These are phyloP conservation scores for Sergeia podlipaevii DNA, from an alignment of 208 protist species.

Conservation along the genomic window DNA sequence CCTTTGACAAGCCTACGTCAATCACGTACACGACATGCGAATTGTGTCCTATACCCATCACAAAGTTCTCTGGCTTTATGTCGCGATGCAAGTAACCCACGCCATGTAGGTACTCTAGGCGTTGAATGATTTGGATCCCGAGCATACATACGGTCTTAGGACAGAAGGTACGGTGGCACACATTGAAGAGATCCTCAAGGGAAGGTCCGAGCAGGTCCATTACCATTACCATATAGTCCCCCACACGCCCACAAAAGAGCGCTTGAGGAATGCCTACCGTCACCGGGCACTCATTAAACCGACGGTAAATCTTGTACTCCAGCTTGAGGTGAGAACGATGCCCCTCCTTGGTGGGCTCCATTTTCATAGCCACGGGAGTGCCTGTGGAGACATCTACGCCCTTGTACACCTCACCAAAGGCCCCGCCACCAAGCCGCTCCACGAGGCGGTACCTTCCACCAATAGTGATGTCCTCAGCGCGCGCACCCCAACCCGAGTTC, in stretches of 20 bases:
- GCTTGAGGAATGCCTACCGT: constrained; percentile 94
- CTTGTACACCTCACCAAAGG: constrained; percentile 98
- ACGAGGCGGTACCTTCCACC: constrained; percentile 91
- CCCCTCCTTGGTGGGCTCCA: constrained; percentile 61
- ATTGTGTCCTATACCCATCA: constrained; percentile 62
- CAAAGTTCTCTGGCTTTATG: constrained; percentile 91
- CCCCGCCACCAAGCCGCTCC: constrained; percentile 95
- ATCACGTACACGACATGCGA: constrained; percentile 79
- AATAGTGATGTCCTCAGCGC: constrained; percentile 58
- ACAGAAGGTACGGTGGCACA: constrained; percentile 85
- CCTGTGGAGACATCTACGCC: constrained; percentile 60
- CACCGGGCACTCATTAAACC: constrained; percentile 51
- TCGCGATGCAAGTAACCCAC: constrained; percentile 84
- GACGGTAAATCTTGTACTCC: constrained; percentile 75
- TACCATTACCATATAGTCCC: constrained; percentile 98
- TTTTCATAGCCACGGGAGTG: constrained; percentile 75
- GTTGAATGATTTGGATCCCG: constrained; percentile 91
- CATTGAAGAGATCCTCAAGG: constrained; percentile 98
- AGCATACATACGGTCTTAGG: constrained; percentile 96
- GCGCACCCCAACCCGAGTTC: neutral
- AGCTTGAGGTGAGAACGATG: constrained; percentile 64
- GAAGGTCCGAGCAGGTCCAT: constrained; percentile 98
- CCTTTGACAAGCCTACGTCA: constrained; percentile 78
- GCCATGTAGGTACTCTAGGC: constrained; percentile 94
- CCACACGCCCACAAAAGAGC: constrained; percentile 94